Conservation (phyloP, 2,329 filamentous ascomycete species). For the Colletotrichum sp. region DNA sequence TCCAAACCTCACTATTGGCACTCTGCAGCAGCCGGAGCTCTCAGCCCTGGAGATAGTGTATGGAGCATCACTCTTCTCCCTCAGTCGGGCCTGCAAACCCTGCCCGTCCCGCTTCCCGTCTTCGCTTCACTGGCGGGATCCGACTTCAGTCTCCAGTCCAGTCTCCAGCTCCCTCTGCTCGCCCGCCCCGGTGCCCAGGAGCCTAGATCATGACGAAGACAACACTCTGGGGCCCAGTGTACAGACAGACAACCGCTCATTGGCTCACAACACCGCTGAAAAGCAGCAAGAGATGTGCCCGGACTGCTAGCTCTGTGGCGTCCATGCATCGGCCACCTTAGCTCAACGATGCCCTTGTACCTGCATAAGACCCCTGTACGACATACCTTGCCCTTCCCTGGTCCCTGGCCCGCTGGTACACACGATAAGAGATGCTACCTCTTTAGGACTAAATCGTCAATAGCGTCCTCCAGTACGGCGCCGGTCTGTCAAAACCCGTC, state of each 20-base stretch:
- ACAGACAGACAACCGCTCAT: neutral
- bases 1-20: slow-evolving; percentile 15
- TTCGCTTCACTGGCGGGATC: slow-evolving; percentile 1
- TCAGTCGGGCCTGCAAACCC: neutral
- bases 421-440: slow-evolving; percentile 15
- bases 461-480: neutral
- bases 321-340: slow-evolving; percentile 9
- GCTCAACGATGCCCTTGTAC: slow-evolving; percentile 17
- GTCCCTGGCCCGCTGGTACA: neutral
- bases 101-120: slow-evolving; percentile 1
- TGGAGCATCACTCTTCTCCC: neutral
- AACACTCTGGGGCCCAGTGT: neutral
- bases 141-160: neutral
- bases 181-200: neutral
- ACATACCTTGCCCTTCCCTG: neutral
- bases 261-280: neutral
- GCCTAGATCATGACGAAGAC: neutral
- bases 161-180: neutral
- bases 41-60: slow-evolving; percentile 4
- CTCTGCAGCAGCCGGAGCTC: neutral
- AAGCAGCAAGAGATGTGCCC: slow-evolving; percentile 20
- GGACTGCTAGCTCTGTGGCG: slow-evolving; percentile 9
- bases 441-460: slow-evolving; percentile 7
- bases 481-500: slow-evolving; percentile 6
- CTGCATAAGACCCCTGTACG: slow-evolving; percentile 13